Evolutionary conservation across 169 alveolate species (phyloP).

Genomic region (Cryptosporidium sp.): DNA sequence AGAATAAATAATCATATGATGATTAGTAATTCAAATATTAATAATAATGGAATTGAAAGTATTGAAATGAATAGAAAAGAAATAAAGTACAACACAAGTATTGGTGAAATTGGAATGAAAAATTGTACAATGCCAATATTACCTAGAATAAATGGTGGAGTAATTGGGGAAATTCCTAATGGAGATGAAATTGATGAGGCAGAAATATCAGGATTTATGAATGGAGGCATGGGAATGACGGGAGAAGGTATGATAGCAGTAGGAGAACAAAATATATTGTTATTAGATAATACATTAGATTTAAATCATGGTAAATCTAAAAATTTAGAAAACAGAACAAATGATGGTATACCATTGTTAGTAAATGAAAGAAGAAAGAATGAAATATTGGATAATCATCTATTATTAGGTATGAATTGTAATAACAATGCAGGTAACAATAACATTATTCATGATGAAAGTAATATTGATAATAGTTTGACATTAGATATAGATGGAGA

Average conservation of each 20-base stretch:
- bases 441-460: background rate
- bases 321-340: background rate
- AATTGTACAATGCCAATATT: background rate
- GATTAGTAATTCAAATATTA: slow-evolving; percentile 10
- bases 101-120: slow-evolving; percentile 1
- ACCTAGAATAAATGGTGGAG: slow-evolving; percentile 6
- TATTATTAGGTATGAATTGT: slow-evolving; percentile 23
- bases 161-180: background rate
- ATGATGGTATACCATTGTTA: background rate
- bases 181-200: slow-evolving; percentile 48
- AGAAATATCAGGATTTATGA: slow-evolving; percentile 55
- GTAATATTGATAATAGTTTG: background rate
- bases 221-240: slow-evolving; percentile 17
- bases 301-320: background rate
- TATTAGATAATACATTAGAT: background rate
- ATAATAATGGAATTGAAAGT: background rate
- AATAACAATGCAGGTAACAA: background rate
- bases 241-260: background rate
- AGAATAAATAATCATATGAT: background rate
- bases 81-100: background rate
- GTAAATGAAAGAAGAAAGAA: slow-evolving; percentile 2
- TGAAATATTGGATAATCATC: slow-evolving; percentile 1
- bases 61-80: background rate
- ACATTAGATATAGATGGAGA: background rate
- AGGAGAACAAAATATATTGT: background rate